A percentile compares a stretch with the other conserved stretches of the same genome.
These are phyloP conservation scores for Heteromeles arbutifolia DNA, from an alignment of 306 rosid species.

Conservation along the genomic window DNA sequence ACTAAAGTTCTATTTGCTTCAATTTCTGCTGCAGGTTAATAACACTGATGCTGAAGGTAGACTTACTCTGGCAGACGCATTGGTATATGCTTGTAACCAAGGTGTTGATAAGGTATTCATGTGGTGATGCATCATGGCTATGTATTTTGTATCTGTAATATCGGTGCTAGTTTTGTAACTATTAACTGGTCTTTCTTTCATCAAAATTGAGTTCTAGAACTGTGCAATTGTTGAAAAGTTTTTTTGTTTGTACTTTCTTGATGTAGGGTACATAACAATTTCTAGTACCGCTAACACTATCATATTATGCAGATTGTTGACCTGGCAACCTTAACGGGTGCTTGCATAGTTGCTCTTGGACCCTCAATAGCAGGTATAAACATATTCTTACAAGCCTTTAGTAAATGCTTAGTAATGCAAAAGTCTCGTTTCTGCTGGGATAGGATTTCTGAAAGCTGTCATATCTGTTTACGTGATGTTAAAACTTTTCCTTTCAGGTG, in stretches of 20 bases:
- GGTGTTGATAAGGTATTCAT: constrained; percentile 83
- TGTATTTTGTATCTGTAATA: constrained; percentile 12
- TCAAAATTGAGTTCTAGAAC: not conserved
- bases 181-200: not conserved
- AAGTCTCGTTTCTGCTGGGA: not conserved
- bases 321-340: constrained; percentile 94
- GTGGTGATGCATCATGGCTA: not conserved
- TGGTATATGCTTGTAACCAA: constrained; percentile 93
- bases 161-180: not conserved
- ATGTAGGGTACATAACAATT: not conserved
- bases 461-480: not conserved
- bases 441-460: not conserved
- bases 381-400: not conserved
- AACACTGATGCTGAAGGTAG: constrained; percentile 99
- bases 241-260: not conserved
- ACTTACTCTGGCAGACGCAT: constrained; percentile 94
- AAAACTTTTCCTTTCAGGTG: constrained; percentile 44
- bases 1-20: constrained; percentile 18
- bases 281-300: constrained; percentile 20
- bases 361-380: constrained; percentile 83
- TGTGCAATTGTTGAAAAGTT: not conserved
- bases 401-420: not conserved
- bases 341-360: constrained; percentile 84
- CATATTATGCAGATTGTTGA: constrained; percentile 64
- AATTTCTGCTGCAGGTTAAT: constrained; percentile 58